Evolutionary conservation across 1,139 yeast genomes (phyloP).

Genomic region (Debaryomyces fabryi): DNA sequence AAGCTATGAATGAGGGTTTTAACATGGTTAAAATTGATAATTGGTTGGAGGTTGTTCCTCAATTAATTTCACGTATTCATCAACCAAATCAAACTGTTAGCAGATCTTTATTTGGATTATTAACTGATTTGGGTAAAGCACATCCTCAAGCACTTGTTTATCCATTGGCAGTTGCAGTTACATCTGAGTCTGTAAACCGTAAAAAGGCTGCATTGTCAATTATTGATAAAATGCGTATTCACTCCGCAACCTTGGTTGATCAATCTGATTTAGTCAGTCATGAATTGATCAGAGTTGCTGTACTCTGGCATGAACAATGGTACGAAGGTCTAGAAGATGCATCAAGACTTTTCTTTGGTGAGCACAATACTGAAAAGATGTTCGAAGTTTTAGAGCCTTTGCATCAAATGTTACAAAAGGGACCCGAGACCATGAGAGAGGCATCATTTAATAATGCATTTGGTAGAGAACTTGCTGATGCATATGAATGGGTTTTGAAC

Average conservation of each 20-base stretch:
- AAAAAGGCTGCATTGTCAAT: conserved; percentile 91
- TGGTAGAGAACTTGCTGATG: conserved; percentile 91
- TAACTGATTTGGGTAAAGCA: conserved; percentile 88
- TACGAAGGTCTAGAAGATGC: conserved; percentile 98
- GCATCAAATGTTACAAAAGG: conserved; percentile 78
- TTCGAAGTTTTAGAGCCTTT: conserved; percentile 87
- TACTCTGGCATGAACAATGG: conserved; percentile 98
- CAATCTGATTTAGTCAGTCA: conserved; percentile 94
- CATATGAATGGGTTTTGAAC: conserved; percentile 89
- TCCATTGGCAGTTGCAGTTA: conserved; percentile 94
- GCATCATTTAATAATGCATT: conserved; percentile 91
- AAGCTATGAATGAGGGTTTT: conserved; percentile 90
- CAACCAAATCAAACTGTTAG: conserved; percentile 90
- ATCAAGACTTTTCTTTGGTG: conserved; percentile 89
- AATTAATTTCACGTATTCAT: conserved; percentile 92
- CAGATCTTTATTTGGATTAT: conserved; percentile 72
- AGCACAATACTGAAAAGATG: conserved; percentile 94
- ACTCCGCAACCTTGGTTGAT: conserved; percentile 80
- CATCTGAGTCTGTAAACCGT: conserved; percentile 87
- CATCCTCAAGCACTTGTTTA: conserved; percentile 97
- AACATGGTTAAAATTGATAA: conserved; percentile 86
- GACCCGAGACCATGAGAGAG: conserved; percentile 92
- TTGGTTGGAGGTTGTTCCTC: conserved; percentile 96
- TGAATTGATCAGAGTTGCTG: conserved; percentile 92
- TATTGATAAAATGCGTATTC: conserved; percentile 88